Evolutionary conservation across 2,329 filamentous ascomycete genomes (phyloP), one percentile per base, ranked within the genome.

Genomic region (Magnaporthales sp.): DNA sequence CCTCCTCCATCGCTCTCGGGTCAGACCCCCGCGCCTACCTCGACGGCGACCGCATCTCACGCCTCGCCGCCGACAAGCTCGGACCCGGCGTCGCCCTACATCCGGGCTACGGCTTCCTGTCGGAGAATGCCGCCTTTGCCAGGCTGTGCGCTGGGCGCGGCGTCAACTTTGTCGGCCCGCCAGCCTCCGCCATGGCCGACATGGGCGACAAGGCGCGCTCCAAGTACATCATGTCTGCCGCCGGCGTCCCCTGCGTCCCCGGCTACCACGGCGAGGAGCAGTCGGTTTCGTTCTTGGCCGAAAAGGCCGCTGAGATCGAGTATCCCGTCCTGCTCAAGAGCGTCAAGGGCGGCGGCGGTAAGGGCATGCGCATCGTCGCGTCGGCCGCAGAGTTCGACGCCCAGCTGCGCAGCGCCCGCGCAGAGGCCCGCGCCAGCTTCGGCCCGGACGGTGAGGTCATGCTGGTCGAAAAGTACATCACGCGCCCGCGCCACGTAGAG

Each of bases 161-260:
- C 11, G 85, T 99, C 70, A 89, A 94, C 66, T 99, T 99, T 75
- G 96, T 99, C 72, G 95, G 95, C 0, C 95, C 95, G 1, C 93
- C 95, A 3, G 88, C 89, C 30, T 84, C 86, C 65, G 93, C 93
- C 71, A 93, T 91, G 74, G 81, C 90, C 67, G 92, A 93, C 68
- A 97, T 97, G 93, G 93, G 93, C 64, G 92, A 96, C 80, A 97
- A 97, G 80, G 93, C 90, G 66, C 84, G 91, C 68, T 95, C 91
- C 65, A 99, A 99, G 78, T 91, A 97, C 75, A 97, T 99, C 74
- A 98, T 99, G 95, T 92, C 87, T 38, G 87, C 88, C 4, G 94
- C 95, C n/a, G 92, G 93, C 9, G 95, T 99, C 3, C 93, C 93
- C 4, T 98, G 95, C 73, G 95, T 99, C 63, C 95, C 95, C 0